Evolutionary conservation across 306 rosid genomes (phyloP).

Genomic region (Glycine soja): DNA sequence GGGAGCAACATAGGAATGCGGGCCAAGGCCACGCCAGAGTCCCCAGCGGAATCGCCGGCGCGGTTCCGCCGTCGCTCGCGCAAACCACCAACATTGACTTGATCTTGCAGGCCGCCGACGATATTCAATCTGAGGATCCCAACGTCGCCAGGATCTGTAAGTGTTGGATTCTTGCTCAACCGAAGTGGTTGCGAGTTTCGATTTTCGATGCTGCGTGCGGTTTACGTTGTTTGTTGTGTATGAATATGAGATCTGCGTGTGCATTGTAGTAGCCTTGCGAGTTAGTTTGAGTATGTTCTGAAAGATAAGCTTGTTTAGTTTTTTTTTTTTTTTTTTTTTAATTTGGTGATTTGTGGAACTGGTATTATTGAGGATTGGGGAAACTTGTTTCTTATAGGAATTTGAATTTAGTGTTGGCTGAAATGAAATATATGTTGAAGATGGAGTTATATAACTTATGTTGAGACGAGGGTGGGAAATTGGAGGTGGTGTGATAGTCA

Average conservation of each 20-base stretch:
- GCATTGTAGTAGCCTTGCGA: background rate
- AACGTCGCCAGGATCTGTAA: conserved; percentile 82
- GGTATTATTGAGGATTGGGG: background rate
- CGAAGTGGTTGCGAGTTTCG: conserved; percentile 12
- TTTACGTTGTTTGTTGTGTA: background rate
- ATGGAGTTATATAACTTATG: background rate
- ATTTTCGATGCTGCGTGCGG: background rate
- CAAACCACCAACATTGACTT: conserved; percentile 74
- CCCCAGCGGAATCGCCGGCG: conserved; percentile 79
- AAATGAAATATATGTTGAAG: conserved; percentile 27
- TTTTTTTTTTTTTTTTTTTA: background rate
- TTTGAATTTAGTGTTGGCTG: conserved; percentile 9
- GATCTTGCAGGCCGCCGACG: conserved; percentile 92
- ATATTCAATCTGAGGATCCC: conserved; percentile 79
- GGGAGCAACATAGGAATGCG: conserved; percentile 75
- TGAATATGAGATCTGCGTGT: conserved; percentile 22
- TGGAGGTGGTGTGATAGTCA: background rate
- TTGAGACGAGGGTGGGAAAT: conserved; percentile 10
- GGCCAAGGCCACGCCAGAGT: conserved; percentile 71
- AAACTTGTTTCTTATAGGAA: background rate
- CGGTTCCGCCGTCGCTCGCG: conserved; percentile 82
- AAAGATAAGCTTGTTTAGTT: conserved; percentile 14
- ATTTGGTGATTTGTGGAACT: background rate
- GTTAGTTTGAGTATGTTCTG: background rate
- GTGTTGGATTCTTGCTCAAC: conserved; percentile 32